Conservation (phyloP, 257 asterid genomes). For the Solanum medicagineum region DNA sequence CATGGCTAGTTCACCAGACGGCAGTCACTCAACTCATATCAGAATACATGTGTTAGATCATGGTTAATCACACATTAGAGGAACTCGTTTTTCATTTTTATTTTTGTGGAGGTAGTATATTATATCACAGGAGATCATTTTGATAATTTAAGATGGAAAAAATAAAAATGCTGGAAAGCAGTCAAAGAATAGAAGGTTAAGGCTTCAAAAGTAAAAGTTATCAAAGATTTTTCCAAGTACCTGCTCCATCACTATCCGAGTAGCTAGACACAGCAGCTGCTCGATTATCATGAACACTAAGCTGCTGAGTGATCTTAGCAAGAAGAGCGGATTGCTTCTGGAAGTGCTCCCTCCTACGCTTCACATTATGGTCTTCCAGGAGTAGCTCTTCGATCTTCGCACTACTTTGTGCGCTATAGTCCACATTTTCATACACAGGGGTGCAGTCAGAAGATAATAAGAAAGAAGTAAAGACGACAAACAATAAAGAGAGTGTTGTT, state of each 20-base stretch:
- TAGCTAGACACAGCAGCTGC: conserved; percentile 14
- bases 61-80: neutral
- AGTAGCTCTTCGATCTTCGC: conserved; percentile 18
- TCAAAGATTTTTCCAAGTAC: neutral
- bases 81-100: neutral
- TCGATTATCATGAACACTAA: conserved; percentile 11
- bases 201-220: neutral
- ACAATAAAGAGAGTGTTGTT: neutral
- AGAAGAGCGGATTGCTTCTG: conserved; percentile 18
- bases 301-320: conserved; percentile 16
- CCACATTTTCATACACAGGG: neutral
- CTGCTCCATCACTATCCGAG: conserved; percentile 11
- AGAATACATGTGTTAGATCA: neutral
- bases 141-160: neutral
- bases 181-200: neutral
- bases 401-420: conserved; percentile 13
- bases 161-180: neutral
- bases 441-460: neutral
- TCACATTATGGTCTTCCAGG: conserved; percentile 20
- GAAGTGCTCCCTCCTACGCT: conserved; percentile 13
- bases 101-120: neutral
- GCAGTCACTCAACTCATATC: neutral
- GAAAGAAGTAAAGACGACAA: neutral
- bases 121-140: neutral
- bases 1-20: neutral